Evolutionary conservation across 768 basidiomycete species (phyloP).

Genomic region (Pisolithus microcarpus): DNA sequence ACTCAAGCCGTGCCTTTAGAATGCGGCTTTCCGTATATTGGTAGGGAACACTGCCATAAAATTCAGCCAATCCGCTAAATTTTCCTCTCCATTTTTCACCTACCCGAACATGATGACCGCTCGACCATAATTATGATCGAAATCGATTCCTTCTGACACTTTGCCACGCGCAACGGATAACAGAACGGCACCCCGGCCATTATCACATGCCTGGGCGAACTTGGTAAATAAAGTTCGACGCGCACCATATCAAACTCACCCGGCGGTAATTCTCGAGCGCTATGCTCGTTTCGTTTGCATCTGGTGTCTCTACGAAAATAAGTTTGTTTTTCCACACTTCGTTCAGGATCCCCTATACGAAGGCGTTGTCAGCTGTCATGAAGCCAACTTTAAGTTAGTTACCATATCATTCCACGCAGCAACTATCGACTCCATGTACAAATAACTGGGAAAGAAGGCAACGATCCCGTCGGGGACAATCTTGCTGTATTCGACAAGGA

Average conservation of each 20-base stretch:
- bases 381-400: conserved; percentile 19
- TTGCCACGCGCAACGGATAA: conserved; percentile 97
- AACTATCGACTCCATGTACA: conserved; percentile 99
- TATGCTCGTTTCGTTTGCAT: conserved; percentile 97
- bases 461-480: conserved; percentile 98
- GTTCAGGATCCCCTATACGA: conserved; percentile 83
- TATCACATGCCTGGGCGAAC: conserved; percentile 80
- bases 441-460: conserved; percentile 97
- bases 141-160: conserved; percentile 99
- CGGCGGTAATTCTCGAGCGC: conserved; percentile 95
- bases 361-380: background rate
- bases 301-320: conserved; percentile 98
- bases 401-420: conserved; percentile 99
- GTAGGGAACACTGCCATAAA: conserved; percentile 67
- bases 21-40: conserved; percentile 99
- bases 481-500: conserved; percentile 96
- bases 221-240: background rate
- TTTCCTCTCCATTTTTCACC: conserved; percentile 10
- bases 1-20: conserved; percentile 93
- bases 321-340: conserved; percentile 99
- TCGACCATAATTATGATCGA: conserved; percentile 98
- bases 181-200: conserved; percentile 93
- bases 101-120: conserved; percentile 99
- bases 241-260: conserved; percentile 36
- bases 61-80: conserved; percentile 1